phyloP scores from a whole-genome alignment of 257 asterid genomes.

The Nicotiana tomentosiformis region DNA sequence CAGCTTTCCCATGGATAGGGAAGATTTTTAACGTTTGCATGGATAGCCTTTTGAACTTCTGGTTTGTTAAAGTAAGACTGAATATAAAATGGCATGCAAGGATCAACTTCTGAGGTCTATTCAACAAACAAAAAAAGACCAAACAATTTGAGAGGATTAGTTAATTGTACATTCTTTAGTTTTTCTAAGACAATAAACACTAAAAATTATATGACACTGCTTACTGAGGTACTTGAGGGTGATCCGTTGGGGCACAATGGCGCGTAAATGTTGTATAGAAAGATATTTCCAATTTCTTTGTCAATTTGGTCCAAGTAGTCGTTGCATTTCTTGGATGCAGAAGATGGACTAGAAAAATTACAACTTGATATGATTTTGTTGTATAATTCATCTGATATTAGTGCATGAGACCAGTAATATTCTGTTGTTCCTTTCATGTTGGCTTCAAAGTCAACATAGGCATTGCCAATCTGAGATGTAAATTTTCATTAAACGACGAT shows the following conservation, averaged over 20 bases:
- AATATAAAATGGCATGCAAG: conserved; percentile 17
- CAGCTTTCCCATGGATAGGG: conserved; percentile 23
- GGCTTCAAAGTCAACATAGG: conserved; percentile 21
- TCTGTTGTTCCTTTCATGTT: conserved; percentile 9
- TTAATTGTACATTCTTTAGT: neutral
- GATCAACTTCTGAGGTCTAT: conserved; percentile 21
- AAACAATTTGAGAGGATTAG: neutral
- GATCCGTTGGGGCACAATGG: conserved; percentile 20
- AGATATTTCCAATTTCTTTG: conserved; percentile 3
- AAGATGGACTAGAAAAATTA: conserved; percentile 11
- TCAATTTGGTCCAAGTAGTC: neutral
- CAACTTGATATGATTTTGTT: conserved; percentile 15
- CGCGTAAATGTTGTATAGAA: conserved; percentile 31
- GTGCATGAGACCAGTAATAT: conserved; percentile 25
- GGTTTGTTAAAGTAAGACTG: conserved; percentile 16
- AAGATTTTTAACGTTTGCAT: conserved; percentile 12
- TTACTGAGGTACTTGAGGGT: conserved; percentile 9
- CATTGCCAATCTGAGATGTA: conserved; percentile 35
- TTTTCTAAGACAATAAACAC: neutral
- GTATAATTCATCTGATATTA: conserved; percentile 24
- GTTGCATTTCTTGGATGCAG: neutral
- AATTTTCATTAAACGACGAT: neutral
- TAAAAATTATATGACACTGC: neutral
- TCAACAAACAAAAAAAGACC: neutral
- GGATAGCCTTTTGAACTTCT: conserved; percentile 20